phyloP scores from a whole-genome alignment of 352 stramenopile genomes.

The Globisporangium ultimum region DNA sequence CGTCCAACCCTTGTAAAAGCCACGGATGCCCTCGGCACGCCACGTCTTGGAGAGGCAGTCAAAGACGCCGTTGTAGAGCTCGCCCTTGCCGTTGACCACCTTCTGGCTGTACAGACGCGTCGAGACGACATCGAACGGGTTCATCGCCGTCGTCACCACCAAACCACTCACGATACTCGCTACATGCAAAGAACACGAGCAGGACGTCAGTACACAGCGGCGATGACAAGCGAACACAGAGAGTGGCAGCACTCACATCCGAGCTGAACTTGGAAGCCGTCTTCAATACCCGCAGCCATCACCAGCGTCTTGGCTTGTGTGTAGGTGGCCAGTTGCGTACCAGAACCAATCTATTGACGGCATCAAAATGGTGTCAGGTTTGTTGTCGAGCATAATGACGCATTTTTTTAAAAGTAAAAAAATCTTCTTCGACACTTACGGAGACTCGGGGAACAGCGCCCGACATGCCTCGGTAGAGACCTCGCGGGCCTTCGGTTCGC shows the following conservation, averaged over 20 bases:
- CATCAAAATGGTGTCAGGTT: neutral
- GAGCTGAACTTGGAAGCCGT: conserved; percentile 74
- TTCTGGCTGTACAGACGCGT: conserved; percentile 87
- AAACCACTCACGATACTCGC: conserved; percentile 79
- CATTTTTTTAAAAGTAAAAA: conserved; percentile 7
- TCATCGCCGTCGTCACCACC: conserved; percentile 83
- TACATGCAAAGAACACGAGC: conserved; percentile 15
- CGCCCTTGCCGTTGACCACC: conserved; percentile 82
- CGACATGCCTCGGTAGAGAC: conserved; percentile 71
- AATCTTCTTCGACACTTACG: conserved; percentile 25
- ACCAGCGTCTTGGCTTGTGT: conserved; percentile 83
- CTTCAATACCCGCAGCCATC: conserved; percentile 65
- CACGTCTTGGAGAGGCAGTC: conserved; percentile 83
- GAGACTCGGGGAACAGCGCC: conserved; percentile 76
- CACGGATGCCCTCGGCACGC: conserved; percentile 67
- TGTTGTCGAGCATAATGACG: conserved; percentile 1
- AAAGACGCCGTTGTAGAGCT: conserved; percentile 68
- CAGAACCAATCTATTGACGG: conserved; percentile 70
- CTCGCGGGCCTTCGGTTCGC: conserved; percentile 57
- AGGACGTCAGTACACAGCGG: conserved; percentile 1
- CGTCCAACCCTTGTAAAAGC: conserved; percentile 87
- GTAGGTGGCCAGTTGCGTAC: conserved; percentile 81
- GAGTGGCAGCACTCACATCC: conserved; percentile 46
- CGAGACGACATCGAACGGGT: conserved; percentile 86
- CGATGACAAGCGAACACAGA: neutral